Base-by-base conservation (phyloP, 1,284 basidiomycete genomes). In the Albatrellus sp. region DNA sequence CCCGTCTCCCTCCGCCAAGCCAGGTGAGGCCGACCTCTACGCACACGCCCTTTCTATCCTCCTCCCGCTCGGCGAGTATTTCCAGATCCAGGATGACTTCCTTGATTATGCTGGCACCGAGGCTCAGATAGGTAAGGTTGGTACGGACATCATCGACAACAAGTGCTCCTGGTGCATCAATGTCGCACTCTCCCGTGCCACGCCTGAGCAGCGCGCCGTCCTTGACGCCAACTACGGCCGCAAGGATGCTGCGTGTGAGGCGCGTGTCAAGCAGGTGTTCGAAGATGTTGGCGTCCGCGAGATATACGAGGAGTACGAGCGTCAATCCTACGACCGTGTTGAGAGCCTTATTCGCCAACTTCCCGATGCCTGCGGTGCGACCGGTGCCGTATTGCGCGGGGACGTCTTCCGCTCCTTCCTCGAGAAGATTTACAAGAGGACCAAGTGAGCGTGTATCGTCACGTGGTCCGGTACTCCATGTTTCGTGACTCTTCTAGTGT, bases 81-180 rank as follows among this genome's bases (percentile, higher is more conserved):
- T 98, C 80, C 94, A 98, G 68, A 77, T 96, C 42, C 94, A 98
- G 65, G 94, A 98, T 64, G 96, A 98, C 65, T 98, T 86, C 67
- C 79, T 98, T 53, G 94, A 98, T 66, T 96, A 82, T 60, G 85
- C 85, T 43, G 91, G 85, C 10, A 77, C 88, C 2, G 90, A 91
- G 0, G 90, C 93, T 66, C 76, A 88, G 54, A 88, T 98, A 46
- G 96, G 94, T 51, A 98, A 98, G 70, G 79, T 98, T 52, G 96
- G 94, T 29, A 98, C 94, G 16, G 96, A 98, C 64, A 98, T 98
- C 57, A 65, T 96, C 47, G 94, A 98, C 68, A 98, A 98, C 78
- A 98, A 98, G 69, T 98, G 96, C 68, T 89, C 87, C 35, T 98
- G 94, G 96, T 85, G 86, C 59, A 72, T 98, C 64, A 98, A 97